phyloP scores from a whole-genome alignment of 1,284 basidiomycete species.

The Microbotryum scabiosae region DNA sequence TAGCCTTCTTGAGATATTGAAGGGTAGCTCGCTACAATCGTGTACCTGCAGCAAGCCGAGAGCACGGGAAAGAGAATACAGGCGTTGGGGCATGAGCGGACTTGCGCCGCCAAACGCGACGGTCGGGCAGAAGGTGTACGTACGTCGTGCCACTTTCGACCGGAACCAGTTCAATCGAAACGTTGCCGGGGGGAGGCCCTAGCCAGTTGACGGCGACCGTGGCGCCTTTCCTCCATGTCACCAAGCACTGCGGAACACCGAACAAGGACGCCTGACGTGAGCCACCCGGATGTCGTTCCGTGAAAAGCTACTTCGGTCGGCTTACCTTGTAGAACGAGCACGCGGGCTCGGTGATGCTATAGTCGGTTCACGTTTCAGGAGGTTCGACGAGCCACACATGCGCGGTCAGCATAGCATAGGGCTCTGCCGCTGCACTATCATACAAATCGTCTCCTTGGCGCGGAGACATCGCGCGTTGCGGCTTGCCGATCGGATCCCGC shows the following conservation, averaged over 20 bases:
- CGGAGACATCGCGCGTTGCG: no score
- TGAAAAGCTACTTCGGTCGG: background rate
- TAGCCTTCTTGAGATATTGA: conserved; percentile 18
- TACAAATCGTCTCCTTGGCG: background rate
- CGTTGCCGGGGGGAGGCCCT: conserved; percentile 23
- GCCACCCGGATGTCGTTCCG: no score
- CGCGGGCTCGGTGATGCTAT: conserved; percentile 28
- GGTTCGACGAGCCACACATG: background rate
- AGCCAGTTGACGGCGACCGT: conserved; percentile 29
- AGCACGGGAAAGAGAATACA: background rate
- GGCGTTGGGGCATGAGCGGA: background rate
- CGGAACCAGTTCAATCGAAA: conserved; percentile 15
- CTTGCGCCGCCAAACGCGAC: background rate
- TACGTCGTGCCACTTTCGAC: no score
- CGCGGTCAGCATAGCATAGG: background rate
- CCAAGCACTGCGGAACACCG: conserved; percentile 12
- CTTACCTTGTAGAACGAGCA: conserved; percentile 25
- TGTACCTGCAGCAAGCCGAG: conserved; percentile 6
- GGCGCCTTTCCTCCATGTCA: conserved; percentile 27
- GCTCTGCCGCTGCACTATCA: background rate
- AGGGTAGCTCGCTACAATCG: conserved; percentile 11
- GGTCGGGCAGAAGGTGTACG: background rate
- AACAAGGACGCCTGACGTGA: background rate
- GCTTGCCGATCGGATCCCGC: no score
- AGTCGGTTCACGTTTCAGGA: background rate